Conservation (phyloP, 371 early-diverging fungal genomes). For the Smittium culicis region DNA sequence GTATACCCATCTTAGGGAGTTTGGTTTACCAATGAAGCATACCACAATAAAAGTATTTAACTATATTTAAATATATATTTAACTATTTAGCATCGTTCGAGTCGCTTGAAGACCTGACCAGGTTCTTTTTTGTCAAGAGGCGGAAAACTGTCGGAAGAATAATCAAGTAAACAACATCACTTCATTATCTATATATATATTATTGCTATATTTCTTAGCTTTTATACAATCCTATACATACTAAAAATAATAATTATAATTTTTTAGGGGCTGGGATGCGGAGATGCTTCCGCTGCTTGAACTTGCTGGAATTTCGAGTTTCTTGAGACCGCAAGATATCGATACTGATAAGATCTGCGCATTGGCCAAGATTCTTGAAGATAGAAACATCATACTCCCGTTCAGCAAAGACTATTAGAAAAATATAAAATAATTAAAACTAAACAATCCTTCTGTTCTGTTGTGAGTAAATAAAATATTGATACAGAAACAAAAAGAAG, state of each 20-base stretch:
- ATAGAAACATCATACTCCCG: constrained; percentile 22
- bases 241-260: background rate
- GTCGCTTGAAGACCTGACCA: constrained; percentile 43
- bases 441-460: no score
- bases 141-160: constrained; percentile 56
- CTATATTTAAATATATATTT: no score
- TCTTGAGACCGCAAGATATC: constrained; percentile 47
- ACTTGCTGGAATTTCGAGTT: constrained; percentile 36
- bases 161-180: constrained; percentile 32
- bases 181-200: background rate
- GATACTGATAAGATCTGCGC: constrained; percentile 37
- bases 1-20: background rate
- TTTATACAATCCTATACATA: no score
- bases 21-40: no score
- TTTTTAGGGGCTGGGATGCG: constrained; percentile 18
- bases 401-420: background rate
- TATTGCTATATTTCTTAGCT: background rate
- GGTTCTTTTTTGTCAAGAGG: constrained; percentile 54
- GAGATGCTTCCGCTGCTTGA: constrained; percentile 25
- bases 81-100: constrained; percentile 46
- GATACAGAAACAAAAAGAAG: no score
- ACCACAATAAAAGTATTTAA: no score
- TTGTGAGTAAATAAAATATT: no score
- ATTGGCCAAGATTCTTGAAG: constrained; percentile 33
- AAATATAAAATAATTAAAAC: no score